These are phyloP conservation scores for Albifimbria verrucaria DNA, from an alignment of 2,329 filamentous ascomycete genomes.

Conservation along the genomic window DNA sequence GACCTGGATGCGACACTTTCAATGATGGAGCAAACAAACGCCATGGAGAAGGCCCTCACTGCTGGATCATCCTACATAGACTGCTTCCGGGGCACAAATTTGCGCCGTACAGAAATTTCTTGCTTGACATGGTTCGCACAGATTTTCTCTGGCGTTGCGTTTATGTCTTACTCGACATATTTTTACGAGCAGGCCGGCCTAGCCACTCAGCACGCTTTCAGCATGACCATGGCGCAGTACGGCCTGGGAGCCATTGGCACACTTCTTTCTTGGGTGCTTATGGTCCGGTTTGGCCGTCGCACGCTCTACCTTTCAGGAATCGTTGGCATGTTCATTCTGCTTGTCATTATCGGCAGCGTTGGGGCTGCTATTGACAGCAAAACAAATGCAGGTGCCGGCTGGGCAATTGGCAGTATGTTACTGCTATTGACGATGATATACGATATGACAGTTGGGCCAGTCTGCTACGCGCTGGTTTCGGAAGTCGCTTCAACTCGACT, in stretches of 20 bases:
- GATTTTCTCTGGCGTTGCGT: slow-evolving; percentile 28
- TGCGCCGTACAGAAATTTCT: slow-evolving; percentile 38
- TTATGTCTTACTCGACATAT: slow-evolving; percentile 55
- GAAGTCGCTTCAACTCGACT: slow-evolving; percentile 39
- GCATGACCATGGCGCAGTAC: slow-evolving; percentile 33
- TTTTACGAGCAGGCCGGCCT: slow-evolving; percentile 38
- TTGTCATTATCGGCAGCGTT: slow-evolving; percentile 35
- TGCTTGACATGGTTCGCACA: slow-evolving; percentile 37
- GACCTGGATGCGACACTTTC: slow-evolving; percentile 37
- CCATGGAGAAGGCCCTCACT: slow-evolving; percentile 34
- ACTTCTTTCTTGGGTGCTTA: slow-evolving; percentile 36
- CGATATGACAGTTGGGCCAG: slow-evolving; percentile 35
- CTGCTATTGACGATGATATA: slow-evolving; percentile 36
- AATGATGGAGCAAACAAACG: slow-evolving; percentile 45
- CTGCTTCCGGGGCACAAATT: slow-evolving; percentile 40
- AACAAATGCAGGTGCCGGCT: slow-evolving; percentile 39
- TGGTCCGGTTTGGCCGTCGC: slow-evolving; percentile 36
- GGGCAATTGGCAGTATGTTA: slow-evolving; percentile 39
- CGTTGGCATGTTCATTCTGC: slow-evolving; percentile 41
- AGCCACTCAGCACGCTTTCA: slow-evolving; percentile 26
- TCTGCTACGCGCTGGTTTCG: slow-evolving; percentile 80
- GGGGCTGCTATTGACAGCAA: slow-evolving; percentile 49
- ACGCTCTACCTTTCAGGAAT: slow-evolving; percentile 39
- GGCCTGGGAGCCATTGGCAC: slow-evolving; percentile 40
- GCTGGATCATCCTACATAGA: slow-evolving; percentile 38